A percentile compares a stretch with the other conserved stretches of the same genome.
Conservation (phyloP, 164 flowering plant genomes). For the Magnolia kwangsiensis region DNA sequence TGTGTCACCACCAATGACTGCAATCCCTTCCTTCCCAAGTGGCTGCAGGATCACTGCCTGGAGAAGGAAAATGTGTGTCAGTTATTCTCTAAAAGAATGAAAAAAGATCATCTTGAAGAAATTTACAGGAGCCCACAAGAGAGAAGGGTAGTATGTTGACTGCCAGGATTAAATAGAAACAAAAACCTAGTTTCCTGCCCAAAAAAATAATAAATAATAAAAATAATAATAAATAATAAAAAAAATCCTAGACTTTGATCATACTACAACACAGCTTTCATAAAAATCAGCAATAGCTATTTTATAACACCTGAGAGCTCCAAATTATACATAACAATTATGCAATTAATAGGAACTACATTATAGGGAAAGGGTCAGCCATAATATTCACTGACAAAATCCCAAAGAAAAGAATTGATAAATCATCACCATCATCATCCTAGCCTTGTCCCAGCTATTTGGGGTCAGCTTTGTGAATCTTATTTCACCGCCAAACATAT, state of each 20-base stretch:
- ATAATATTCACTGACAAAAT: no score
- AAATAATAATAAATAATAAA: no score
- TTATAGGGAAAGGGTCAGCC: background rate
- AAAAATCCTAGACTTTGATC: background rate
- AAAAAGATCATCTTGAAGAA: background rate
- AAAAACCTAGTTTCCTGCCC: background rate
- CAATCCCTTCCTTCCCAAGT: slow-evolving; percentile 76
- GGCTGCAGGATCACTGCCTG: slow-evolving; percentile 97
- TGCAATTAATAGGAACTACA: background rate
- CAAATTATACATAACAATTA: background rate
- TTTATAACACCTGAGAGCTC: background rate
- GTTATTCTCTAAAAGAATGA: background rate
- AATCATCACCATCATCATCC: background rate
- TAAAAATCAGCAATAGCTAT: background rate
- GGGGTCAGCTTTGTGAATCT: background rate
- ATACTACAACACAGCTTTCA: background rate
- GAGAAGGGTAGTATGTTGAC: background rate
- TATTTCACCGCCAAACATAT: background rate
- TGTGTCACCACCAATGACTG: slow-evolving; percentile 81
- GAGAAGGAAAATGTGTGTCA: slow-evolving; percentile 4
- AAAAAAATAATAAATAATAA: no score
- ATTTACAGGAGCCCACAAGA: background rate
- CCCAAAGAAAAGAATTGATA: no score
- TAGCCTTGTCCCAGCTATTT: background rate
- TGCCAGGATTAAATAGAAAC: background rate